A percentile compares a stretch with the other conserved stretches of the same genome.
These are phyloP conservation scores for Alternaria postmessia DNA, from an alignment of 2,329 filamentous ascomycete genomes.

Conservation along the genomic window DNA sequence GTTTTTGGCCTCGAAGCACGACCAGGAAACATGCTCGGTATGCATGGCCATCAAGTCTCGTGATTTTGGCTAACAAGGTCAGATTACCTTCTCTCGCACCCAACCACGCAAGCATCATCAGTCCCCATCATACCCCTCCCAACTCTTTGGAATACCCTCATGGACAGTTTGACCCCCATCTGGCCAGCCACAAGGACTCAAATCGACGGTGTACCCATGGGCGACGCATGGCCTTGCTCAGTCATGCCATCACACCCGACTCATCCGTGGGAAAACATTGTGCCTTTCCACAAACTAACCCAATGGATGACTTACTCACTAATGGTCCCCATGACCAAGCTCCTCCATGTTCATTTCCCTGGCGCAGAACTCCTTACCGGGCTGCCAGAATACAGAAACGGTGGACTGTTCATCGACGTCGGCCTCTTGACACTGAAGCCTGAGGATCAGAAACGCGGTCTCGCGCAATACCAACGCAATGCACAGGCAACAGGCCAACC, in stretches of 20 bases:
- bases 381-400: slow-evolving; percentile 90
- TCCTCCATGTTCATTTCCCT: slow-evolving; percentile 82
- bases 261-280: slow-evolving; percentile 78
- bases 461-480: slow-evolving; percentile 74
- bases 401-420: slow-evolving; percentile 85
- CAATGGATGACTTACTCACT: slow-evolving; percentile 96
- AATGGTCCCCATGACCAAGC: slow-evolving; percentile 86
- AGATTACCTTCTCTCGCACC: slow-evolving; percentile 94
- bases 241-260: slow-evolving; percentile 79
- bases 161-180: slow-evolving; percentile 84
- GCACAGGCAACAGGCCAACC: slow-evolving; percentile 75
- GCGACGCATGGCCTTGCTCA: slow-evolving; percentile 92
- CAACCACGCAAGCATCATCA: slow-evolving; percentile 86
- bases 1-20: slow-evolving; percentile 85
- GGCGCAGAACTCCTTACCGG: slow-evolving; percentile 86
- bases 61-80: slow-evolving; percentile 19
- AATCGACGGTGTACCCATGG: slow-evolving; percentile 85
- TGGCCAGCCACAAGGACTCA: slow-evolving; percentile 89
- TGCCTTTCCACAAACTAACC: slow-evolving; percentile 88
- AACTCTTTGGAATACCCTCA: slow-evolving; percentile 88
- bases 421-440: slow-evolving; percentile 80
- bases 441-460: slow-evolving; percentile 72
- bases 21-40: slow-evolving; percentile 94
- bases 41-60: slow-evolving; percentile 22
- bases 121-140: slow-evolving; percentile 87